Evolutionary conservation across 2,329 filamentous ascomycete genomes (phyloP).

Genomic region (Didymella pinodella): DNA sequence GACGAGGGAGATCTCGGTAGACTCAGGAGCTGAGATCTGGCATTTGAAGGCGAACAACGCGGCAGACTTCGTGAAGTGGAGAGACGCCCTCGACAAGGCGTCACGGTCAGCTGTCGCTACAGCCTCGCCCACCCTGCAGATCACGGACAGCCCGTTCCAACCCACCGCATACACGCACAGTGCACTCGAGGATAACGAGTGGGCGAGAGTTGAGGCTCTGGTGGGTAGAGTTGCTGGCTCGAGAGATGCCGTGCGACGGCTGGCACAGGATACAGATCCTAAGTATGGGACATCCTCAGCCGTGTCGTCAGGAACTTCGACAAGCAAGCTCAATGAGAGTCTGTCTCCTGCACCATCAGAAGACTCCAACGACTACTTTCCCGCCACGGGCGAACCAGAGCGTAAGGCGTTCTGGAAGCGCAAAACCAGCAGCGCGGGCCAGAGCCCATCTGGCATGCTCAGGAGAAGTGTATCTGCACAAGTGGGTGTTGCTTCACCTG

Average conservation of each 20-base stretch:
- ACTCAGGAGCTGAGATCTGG: conserved; percentile 97
- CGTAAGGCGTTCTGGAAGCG: conserved; percentile 90
- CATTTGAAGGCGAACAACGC: conserved; percentile 84
- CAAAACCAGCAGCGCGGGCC: conserved; percentile 69
- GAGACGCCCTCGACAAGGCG: conserved; percentile 81
- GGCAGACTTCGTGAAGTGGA: conserved; percentile 90
- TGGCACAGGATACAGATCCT: conserved; percentile 84
- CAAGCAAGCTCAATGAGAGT: conserved; percentile 40
- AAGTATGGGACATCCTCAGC: conserved; percentile 58
- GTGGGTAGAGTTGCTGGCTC: conserved; percentile 88
- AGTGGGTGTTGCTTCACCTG: conserved; percentile 58
- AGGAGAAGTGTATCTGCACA: conserved; percentile 63
- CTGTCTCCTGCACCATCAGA: conserved; percentile 52
- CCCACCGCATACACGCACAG: conserved; percentile 31
- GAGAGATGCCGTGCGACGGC: conserved; percentile 82
- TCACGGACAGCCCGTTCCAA: conserved; percentile 35
- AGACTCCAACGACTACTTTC: conserved; percentile 65
- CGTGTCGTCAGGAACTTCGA: conserved; percentile 44
- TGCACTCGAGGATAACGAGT: conserved; percentile 76
- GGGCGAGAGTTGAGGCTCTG: conserved; percentile 84
- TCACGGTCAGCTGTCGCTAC: conserved; percentile 60
- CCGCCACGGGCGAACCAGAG: conserved; percentile 56
- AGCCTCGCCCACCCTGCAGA: conserved; percentile 43
- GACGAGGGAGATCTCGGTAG: conserved; percentile 90
- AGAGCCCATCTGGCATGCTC: conserved; percentile 54